Percentiles rank a stretch among this genome's conserved stretches.
Conservation (phyloP, 2,329 filamentous ascomycete species). For the Penicillium paneum region DNA sequence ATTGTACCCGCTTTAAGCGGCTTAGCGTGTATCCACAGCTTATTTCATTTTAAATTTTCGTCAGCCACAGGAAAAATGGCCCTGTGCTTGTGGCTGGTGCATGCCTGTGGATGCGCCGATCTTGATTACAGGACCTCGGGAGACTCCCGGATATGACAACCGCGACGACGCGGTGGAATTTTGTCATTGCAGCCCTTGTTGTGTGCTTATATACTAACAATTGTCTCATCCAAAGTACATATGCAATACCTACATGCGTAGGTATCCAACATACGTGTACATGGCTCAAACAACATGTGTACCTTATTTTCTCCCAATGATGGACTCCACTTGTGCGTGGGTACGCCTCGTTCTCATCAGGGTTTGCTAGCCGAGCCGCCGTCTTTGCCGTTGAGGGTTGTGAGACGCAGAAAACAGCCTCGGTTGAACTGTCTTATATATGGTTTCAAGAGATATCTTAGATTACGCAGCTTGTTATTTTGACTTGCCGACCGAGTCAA, state of each 20-base stretch:
- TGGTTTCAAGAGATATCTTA: background rate
- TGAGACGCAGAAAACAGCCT: slow-evolving; percentile 13
- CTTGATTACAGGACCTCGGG: background rate
- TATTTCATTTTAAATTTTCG: slow-evolving; percentile 1
- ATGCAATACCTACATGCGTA: background rate
- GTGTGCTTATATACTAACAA: background rate
- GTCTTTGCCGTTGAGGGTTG: slow-evolving; percentile 14
- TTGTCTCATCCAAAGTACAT: too few relatives aligned
- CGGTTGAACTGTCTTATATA: background rate
- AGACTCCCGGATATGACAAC: slow-evolving; percentile 1
- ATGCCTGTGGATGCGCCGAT: background rate
- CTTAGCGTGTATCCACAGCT: slow-evolving; percentile 12
- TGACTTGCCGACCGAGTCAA: slow-evolving; percentile 7
- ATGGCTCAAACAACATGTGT: background rate
- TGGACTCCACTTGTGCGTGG: slow-evolving; percentile 11
- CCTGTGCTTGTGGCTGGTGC: background rate
- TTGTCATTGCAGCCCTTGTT: background rate
- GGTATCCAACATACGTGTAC: background rate
- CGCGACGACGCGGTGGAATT: background rate
- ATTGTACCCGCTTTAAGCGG: slow-evolving; percentile 12
- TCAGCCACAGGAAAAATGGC: background rate
- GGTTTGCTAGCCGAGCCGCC: slow-evolving; percentile 24
- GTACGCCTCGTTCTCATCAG: slow-evolving; percentile 9
- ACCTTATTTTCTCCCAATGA: background rate
- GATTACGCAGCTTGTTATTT: slow-evolving; percentile 16